Conservation (phyloP, 2,329 filamentous ascomycete species). For the Xylaria arbuscula region DNA sequence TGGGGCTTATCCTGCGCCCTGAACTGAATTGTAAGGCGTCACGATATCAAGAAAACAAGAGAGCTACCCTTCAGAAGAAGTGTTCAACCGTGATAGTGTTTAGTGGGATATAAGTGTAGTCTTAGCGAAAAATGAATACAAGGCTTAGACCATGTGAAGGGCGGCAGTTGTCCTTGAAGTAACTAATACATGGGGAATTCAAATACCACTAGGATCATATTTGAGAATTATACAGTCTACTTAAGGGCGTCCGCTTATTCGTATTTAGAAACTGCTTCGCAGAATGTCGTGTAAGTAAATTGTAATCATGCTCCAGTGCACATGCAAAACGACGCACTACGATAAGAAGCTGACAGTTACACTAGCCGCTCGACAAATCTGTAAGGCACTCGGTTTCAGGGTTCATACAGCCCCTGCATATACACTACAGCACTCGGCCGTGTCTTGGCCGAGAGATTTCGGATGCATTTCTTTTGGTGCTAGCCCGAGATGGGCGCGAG, state of each 20-base stretch:
- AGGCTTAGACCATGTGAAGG: conserved; percentile 5
- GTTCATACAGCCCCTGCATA: background rate
- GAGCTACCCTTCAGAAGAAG: conserved; percentile 4
- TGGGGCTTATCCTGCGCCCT: conserved; percentile 2
- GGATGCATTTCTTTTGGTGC: conserved; percentile 22
- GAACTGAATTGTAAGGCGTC: background rate
- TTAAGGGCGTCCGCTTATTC: conserved; percentile 5
- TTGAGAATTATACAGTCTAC: background rate
- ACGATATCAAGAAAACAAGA: conserved; percentile 3
- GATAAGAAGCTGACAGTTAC: conserved; percentile 32
- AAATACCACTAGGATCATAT: conserved; percentile 18
- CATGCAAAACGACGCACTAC: conserved; percentile 4
- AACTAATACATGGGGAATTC: conserved; percentile 17
- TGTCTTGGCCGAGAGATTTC: conserved; percentile 17
- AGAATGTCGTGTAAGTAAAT: background rate
- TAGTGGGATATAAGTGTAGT: conserved; percentile 11
- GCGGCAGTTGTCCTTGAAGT: conserved; percentile 9
- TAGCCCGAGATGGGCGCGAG: conserved; percentile 17
- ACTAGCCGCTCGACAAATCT: conserved; percentile 15
- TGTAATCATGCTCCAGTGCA: conserved; percentile 18
- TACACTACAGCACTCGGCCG: conserved; percentile 8
- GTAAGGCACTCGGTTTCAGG: conserved; percentile 12
- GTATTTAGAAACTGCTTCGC: conserved; percentile 13
- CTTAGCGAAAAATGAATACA: conserved; percentile 1
- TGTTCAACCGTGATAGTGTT: conserved; percentile 7